Evolutionary conservation across 176 grass and related monocot genomes (phyloP).

Genomic region (Musa schizocarpa): DNA sequence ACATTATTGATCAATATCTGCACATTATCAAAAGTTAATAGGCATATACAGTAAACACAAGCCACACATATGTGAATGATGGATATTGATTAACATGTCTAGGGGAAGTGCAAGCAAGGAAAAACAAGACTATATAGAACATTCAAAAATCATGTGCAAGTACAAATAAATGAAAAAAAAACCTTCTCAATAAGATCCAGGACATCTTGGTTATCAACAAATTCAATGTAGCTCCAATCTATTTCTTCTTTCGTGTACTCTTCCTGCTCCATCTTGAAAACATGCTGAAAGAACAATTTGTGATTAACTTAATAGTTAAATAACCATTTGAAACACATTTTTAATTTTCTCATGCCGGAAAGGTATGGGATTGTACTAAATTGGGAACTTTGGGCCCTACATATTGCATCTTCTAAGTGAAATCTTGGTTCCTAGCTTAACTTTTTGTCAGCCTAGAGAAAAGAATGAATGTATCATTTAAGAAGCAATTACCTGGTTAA

Average conservation of each 20-base stretch:
- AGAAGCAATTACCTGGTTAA: conserved; percentile 67
- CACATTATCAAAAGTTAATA: background rate
- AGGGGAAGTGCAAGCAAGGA: background rate
- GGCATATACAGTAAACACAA: background rate
- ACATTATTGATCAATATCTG: background rate
- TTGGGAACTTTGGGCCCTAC: background rate
- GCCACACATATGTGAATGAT: background rate
- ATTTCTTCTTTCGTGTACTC: conserved; percentile 99
- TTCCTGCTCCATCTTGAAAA: conserved; percentile 99
- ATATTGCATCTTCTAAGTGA: background rate
- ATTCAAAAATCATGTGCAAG: background rate
- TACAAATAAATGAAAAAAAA: conserved; percentile 9
- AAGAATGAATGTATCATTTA: background rate
- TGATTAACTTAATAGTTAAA: conserved; percentile 24
- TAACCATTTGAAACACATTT: background rate
- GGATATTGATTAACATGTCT: background rate
- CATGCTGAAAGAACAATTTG: conserved; percentile 65
- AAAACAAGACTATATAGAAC: background rate
- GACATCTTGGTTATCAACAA: conserved; percentile 99
- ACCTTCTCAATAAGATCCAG: conserved; percentile 99
- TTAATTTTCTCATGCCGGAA: background rate
- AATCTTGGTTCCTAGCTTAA: background rate
- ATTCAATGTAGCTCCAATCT: conserved; percentile 99
- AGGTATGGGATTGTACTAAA: background rate
- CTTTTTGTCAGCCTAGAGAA: background rate